Evolutionary conservation across 2,329 filamentous ascomycete genomes (phyloP).

Genomic region (Fusarium hainanense): DNA sequence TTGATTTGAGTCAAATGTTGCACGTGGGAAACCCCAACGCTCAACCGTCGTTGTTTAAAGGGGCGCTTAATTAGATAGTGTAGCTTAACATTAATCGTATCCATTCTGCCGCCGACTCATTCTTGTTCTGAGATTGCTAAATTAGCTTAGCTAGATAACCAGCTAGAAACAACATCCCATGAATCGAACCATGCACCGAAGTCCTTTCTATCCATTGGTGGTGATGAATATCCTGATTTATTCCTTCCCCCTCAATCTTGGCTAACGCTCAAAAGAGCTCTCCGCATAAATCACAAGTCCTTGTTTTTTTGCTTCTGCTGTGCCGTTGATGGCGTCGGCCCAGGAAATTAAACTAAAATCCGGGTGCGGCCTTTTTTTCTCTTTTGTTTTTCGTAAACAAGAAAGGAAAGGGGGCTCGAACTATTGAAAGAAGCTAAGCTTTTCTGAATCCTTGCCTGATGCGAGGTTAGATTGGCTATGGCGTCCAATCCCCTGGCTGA

Average conservation of each 20-base stretch:
- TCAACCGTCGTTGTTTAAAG: background rate
- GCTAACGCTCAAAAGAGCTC: background rate
- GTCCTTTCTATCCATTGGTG: background rate
- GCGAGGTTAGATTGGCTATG: conserved; percentile 4
- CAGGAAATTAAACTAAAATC: background rate
- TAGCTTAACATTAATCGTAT: background rate
- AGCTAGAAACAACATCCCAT: conserved; percentile 3
- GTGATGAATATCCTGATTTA: background rate
- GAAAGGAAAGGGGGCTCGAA: conserved; percentile 1
- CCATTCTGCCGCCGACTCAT: background rate
- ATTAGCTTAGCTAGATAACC: background rate
- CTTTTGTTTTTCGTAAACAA: background rate
- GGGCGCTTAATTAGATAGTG: background rate
- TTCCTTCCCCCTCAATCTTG: background rate
- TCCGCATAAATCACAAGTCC: background rate
- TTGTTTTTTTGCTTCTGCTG: background rate
- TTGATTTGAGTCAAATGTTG: background rate
- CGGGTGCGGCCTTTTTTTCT: conserved; percentile 1
- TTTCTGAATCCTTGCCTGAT: conserved; percentile 3
- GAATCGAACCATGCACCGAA: conserved; percentile 15
- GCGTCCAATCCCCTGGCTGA: conserved; percentile 5
- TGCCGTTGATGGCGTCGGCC: conserved; percentile 3
- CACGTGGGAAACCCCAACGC: background rate
- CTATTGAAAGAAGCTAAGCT: conserved; percentile 20
- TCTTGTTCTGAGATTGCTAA: background rate